phyloP scores from a whole-genome alignment of 2,329 filamentous ascomycete genomes.

The Fusarium circinatum region DNA sequence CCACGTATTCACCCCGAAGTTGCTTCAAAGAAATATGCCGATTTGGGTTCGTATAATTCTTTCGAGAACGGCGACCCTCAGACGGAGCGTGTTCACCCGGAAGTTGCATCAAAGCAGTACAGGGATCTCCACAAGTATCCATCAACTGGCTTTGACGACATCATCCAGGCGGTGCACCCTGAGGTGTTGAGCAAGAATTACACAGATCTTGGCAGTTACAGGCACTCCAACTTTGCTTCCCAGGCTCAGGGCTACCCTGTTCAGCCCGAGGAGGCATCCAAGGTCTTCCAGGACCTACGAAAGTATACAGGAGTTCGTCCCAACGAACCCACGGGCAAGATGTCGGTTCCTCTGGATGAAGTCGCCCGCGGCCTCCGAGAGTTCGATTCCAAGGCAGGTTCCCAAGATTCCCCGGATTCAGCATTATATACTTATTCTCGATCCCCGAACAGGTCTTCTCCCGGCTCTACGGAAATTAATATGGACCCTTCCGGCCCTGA shows the following conservation, averaged over 20 bases:
- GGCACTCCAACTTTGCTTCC: conserved; percentile 45
- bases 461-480: conserved; percentile 30
- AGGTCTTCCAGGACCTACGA: conserved; percentile 55
- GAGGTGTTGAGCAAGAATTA: conserved; percentile 54
- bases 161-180: conserved; percentile 44
- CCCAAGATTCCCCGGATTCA: conserved; percentile 37
- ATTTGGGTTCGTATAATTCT: conserved; percentile 49
- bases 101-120: conserved; percentile 49
- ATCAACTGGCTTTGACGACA: conserved; percentile 46
- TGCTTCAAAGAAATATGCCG: conserved; percentile 51
- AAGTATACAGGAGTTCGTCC: conserved; percentile 52
- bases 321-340: conserved; percentile 50
- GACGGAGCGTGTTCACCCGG: conserved; percentile 42
- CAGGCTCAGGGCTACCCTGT: conserved; percentile 41
- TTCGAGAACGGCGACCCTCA: conserved; percentile 41
- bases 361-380: conserved; percentile 51
- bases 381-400: conserved; percentile 51
- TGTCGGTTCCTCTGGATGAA: conserved; percentile 45
- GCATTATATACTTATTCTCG: conserved; percentile 42
- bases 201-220: conserved; percentile 56
- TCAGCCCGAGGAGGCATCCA: conserved; percentile 50
- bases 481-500: conserved; percentile 35
- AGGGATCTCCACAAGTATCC: conserved; percentile 49
- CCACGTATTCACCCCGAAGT: conserved; percentile 48
- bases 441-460: conserved; percentile 33